Conservation (phyloP, 2,329 filamentous ascomycete species). For the Juglanconis oblonga region DNA sequence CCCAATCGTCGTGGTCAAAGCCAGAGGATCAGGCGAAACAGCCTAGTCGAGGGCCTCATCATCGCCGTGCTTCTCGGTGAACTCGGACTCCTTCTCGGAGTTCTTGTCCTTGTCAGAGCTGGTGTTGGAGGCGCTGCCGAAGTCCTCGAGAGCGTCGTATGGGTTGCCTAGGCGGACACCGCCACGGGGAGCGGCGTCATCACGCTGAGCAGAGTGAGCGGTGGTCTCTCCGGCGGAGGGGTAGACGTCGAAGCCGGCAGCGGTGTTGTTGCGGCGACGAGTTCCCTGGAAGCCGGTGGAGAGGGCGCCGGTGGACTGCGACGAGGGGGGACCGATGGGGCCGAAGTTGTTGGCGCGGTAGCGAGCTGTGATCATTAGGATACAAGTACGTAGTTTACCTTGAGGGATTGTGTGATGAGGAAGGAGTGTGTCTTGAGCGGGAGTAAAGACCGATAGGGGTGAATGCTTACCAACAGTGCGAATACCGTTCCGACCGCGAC, state of each 20-base stretch:
- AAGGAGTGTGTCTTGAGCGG: background rate
- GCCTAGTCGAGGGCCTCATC: too few species aligned
- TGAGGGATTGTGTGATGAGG: too few species aligned
- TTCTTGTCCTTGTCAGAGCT: background rate
- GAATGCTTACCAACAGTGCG: background rate
- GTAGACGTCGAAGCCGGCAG: background rate
- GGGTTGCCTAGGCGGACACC: background rate
- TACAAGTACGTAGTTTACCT: background rate
- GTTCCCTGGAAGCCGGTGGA: background rate
- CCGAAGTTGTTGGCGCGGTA: constrained; percentile 10
- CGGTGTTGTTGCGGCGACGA: background rate
- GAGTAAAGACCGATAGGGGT: background rate
- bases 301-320: background rate
- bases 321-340: constrained; percentile 8
- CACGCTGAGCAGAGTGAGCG: background rate
- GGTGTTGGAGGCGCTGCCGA: background rate
- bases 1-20: too few species aligned
- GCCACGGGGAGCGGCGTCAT: background rate
- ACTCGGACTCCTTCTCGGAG: background rate
- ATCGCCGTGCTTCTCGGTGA: background rate
- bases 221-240: background rate
- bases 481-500: background rate
- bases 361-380: background rate
- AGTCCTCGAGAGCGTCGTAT: background rate
- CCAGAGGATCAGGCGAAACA: too few species aligned